These are phyloP conservation scores for Penicillium paneum DNA, from an alignment of 2,329 filamentous ascomycete genomes.

Conservation along the genomic window DNA sequence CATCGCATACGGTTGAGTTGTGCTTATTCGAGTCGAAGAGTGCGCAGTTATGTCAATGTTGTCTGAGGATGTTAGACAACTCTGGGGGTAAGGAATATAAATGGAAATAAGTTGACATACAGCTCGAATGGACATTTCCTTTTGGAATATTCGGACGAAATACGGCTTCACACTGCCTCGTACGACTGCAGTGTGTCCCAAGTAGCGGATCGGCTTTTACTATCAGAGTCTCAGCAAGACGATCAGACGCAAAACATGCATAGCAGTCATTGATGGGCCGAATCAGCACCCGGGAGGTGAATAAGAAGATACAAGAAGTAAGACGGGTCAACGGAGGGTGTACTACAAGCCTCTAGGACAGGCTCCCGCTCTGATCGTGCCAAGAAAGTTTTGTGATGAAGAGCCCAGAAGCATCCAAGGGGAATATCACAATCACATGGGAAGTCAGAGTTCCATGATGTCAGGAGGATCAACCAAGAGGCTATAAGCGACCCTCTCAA, in stretches of 20 bases:
- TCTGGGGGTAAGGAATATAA: neutral
- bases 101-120: neutral
- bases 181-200: constrained; percentile 12
- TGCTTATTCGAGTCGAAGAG: constrained; percentile 12
- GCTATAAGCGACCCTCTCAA: neutral
- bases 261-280: constrained; percentile 1
- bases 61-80: neutral
- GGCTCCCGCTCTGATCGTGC: neutral
- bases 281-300: neutral
- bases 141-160: neutral
- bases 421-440: constrained; percentile 1
- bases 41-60: constrained; percentile 6
- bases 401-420: neutral
- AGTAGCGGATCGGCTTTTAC: constrained; percentile 10
- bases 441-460: neutral
- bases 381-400: neutral
- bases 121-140: constrained; percentile 11
- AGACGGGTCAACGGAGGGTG: neutral
- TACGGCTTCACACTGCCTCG: neutral
- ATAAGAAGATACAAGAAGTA: neutral
- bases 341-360: neutral
- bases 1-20: constrained; percentile 31
- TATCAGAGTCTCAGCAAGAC: constrained; percentile 14
- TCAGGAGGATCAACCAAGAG: neutral
- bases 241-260: constrained; percentile 6